Evolutionary conservation across 1,284 basidiomycete species (phyloP).

Genomic region (Puccinia horiana): DNA sequence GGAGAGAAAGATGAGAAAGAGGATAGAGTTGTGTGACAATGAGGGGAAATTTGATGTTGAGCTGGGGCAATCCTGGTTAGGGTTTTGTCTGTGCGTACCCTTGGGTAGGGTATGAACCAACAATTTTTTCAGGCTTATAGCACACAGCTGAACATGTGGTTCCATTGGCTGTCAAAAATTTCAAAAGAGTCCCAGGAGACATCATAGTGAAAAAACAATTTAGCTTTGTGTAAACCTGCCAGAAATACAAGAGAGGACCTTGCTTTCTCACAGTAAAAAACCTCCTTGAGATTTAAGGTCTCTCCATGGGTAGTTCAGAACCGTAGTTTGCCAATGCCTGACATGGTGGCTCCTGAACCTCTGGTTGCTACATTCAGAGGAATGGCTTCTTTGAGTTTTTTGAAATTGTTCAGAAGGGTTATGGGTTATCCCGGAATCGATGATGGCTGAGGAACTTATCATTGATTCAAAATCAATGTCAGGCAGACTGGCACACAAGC

Average conservation of each 20-base stretch:
- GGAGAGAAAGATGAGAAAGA: background rate
- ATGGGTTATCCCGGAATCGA: background rate
- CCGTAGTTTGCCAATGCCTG: background rate
- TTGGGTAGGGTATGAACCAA: background rate
- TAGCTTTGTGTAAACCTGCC: background rate
- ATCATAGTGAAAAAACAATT: background rate
- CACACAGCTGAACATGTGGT: background rate
- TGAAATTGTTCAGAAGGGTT: background rate
- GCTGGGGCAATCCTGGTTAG: background rate
- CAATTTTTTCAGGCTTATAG: background rate
- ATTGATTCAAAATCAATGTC: background rate
- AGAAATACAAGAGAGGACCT: background rate
- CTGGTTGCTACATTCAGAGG: too few species aligned
- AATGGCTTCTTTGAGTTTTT: background rate
- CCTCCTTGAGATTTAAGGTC: background rate
- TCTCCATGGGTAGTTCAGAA: background rate
- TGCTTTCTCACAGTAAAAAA: slow-evolving; percentile 14
- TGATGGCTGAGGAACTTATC: background rate
- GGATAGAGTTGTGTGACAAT: background rate
- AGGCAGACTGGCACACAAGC: too few species aligned
- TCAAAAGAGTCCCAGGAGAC: background rate
- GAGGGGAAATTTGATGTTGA: background rate
- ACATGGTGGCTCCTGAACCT: background rate
- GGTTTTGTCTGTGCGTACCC: background rate
- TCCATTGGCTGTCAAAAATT: background rate